Evolutionary conservation across 331 rosid species (phyloP).

Genomic region (Acacia pycnantha): DNA sequence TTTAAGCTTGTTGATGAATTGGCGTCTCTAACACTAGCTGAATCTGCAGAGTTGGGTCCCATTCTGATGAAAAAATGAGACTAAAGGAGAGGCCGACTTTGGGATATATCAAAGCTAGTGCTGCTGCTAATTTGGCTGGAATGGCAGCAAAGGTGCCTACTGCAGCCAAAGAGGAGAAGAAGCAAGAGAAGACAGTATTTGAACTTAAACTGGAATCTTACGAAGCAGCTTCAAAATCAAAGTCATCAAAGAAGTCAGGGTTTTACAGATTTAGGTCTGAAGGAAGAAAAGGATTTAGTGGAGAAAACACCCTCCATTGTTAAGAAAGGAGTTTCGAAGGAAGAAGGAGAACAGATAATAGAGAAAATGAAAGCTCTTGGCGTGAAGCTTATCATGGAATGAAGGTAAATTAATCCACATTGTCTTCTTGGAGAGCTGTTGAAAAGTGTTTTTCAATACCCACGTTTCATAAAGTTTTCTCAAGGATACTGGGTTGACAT

Average conservation of each 20-base stretch:
- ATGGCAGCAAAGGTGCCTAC: neutral
- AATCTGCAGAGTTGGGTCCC: constrained; percentile 51
- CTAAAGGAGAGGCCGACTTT: constrained; percentile 40
- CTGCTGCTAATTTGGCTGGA: constrained; percentile 20
- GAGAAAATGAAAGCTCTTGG: constrained; percentile 63
- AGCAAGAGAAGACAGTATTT: constrained; percentile 50
- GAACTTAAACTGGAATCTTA: constrained; percentile 59
- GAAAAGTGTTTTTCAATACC: neutral
- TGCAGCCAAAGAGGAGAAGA: constrained; percentile 39
- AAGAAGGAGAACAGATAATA: constrained; percentile 54
- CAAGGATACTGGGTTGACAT: neutral
- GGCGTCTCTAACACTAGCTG: constrained; percentile 51
- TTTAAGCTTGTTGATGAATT: constrained; percentile 58
- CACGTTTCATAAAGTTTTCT: neutral
- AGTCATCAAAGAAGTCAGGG: constrained; percentile 62
- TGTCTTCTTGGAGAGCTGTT: neutral
- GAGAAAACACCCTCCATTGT: constrained; percentile 56
- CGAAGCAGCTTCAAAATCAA: constrained; percentile 54
- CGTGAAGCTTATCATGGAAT: constrained; percentile 48
- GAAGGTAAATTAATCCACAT: neutral
- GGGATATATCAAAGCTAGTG: constrained; percentile 25
- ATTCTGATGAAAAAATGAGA: constrained; percentile 46
- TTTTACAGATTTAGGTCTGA: constrained; percentile 63
- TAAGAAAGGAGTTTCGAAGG: constrained; percentile 58
- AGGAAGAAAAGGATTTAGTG: constrained; percentile 61